Evolutionary conservation across 116 monocot genomes (phyloP).

Genomic region (Trichopus zeylanicus): DNA sequence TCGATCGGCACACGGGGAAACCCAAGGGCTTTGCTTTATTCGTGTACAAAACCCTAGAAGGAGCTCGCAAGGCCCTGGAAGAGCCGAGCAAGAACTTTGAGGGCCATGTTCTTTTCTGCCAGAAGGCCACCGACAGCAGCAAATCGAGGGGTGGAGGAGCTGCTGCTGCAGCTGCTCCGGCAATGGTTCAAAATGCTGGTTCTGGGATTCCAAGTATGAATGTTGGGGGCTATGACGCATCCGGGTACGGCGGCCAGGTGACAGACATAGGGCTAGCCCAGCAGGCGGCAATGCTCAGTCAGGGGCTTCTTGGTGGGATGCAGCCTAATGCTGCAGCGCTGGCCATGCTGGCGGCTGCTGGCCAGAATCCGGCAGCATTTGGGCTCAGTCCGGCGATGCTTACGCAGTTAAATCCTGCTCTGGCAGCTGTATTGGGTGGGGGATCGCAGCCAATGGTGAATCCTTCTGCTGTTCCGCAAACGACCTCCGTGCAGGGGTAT

Average conservation of each 20-base stretch:
- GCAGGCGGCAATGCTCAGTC: conserved; percentile 26
- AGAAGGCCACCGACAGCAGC: conserved; percentile 49
- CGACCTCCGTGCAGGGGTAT: conserved; percentile 22
- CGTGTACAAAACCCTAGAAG: conserved; percentile 61
- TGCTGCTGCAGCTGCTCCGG: not conserved
- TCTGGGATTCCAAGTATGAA: conserved; percentile 3
- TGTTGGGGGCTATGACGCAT: conserved; percentile 7
- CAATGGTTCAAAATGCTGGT: not conserved
- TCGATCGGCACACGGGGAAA: conserved; percentile 62
- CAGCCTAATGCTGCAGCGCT: conserved; percentile 65
- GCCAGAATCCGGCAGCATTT: conserved; percentile 61
- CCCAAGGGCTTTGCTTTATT: conserved; percentile 70
- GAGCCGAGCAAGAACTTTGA: conserved; percentile 72
- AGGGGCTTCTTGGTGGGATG: conserved; percentile 31
- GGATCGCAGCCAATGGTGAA: conserved; percentile 26
- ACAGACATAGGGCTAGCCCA: conserved; percentile 39
- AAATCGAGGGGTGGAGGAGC: not conserved
- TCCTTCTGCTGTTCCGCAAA: conserved; percentile 14
- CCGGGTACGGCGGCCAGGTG: conserved; percentile 13
- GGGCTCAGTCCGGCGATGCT: conserved; percentile 64
- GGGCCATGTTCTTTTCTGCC: conserved; percentile 43
- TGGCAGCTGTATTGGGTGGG: conserved; percentile 42
- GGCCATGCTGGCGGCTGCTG: conserved; percentile 71
- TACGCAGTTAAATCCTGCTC: conserved; percentile 68
- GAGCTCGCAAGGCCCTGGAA: conserved; percentile 49